A percentile compares a stretch with the other conserved stretches of the same genome.
These are phyloP conservation scores for Epichloe bromicola DNA, from an alignment of 2,329 filamentous ascomycete genomes.

Conservation along the genomic window DNA sequence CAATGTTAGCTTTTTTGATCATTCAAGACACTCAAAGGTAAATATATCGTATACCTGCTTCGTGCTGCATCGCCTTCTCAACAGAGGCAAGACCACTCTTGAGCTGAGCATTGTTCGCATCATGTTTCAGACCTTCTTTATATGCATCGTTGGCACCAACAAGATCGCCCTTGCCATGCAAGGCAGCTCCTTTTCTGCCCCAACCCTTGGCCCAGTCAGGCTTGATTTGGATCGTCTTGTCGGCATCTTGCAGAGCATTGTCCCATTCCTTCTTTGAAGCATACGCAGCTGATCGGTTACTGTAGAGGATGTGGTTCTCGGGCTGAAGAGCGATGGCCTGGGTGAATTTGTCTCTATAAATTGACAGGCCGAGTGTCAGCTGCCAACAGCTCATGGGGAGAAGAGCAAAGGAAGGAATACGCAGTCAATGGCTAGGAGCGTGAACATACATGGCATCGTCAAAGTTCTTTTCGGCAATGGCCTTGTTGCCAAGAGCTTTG, in stretches of 20 bases:
- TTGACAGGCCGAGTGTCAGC: not conserved
- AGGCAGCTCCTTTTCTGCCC: conserved; percentile 81
- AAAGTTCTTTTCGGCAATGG: conserved; percentile 96
- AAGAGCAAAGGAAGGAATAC: not conserved
- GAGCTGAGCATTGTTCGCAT: conserved; percentile 81
- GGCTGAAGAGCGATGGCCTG: conserved; percentile 83
- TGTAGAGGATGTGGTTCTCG: conserved; percentile 91
- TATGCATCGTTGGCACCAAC: conserved; percentile 80
- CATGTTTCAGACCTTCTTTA: conserved; percentile 85
- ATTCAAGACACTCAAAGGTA: not conserved
- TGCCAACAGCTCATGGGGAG: not conserved
- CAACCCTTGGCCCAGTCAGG: conserved; percentile 97
- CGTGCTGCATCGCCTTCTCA: conserved; percentile 68
- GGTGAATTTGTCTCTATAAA: conserved; percentile 73
- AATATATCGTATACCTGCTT: conserved; percentile 20
- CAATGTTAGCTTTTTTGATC: conserved; percentile 4
- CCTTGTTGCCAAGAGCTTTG: conserved; percentile 96
- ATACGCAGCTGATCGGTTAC: conserved; percentile 80
- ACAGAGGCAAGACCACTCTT: conserved; percentile 80
- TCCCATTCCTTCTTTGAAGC: conserved; percentile 84
- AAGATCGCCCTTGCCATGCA: conserved; percentile 78
- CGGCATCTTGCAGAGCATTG: conserved; percentile 75
- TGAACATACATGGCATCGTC: conserved; percentile 76
- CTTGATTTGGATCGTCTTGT: conserved; percentile 89
- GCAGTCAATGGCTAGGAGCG: not conserved